These are phyloP conservation scores for Singerocomus inundabilis DNA, from an alignment of 1,284 basidiomycete genomes.

Conservation along the genomic window DNA sequence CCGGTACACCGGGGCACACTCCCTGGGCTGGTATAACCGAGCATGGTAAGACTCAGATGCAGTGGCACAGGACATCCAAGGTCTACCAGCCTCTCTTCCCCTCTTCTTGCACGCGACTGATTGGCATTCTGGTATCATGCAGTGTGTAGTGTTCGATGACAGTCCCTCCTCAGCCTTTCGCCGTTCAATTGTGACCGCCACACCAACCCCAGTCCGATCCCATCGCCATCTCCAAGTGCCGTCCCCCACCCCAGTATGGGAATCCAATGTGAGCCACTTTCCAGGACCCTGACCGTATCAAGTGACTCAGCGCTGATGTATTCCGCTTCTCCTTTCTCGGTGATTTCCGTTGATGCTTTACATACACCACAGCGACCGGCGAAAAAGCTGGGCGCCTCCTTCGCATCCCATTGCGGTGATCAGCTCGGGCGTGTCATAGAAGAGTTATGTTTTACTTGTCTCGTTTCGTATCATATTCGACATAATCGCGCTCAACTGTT, in stretches of 20 bases:
- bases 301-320: too few relatives aligned
- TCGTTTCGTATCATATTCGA: not conserved
- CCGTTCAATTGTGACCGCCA: not conserved
- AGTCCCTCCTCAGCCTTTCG: not conserved
- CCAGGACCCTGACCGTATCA: too few relatives aligned
- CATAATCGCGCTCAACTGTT: slow-evolving; percentile 3
- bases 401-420: slow-evolving; percentile 12
- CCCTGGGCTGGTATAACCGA: slow-evolving; percentile 7
- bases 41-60: not conserved
- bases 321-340: too few relatives aligned
- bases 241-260: slow-evolving; percentile 14
- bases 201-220: not conserved
- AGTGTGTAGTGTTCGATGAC: not conserved
- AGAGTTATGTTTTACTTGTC: slow-evolving; percentile 19
- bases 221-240: slow-evolving; percentile 20
- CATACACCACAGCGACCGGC: slow-evolving; percentile 8
- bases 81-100: too few relatives aligned
- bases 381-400: slow-evolving; percentile 5
- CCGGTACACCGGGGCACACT: slow-evolving; percentile 12
- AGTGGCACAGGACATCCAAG: not conserved
- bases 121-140: not conserved
- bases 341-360: too few relatives aligned
- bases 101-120: too few relatives aligned
- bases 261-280: slow-evolving; percentile 14
- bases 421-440: slow-evolving; percentile 19